Conservation (phyloP, 2,329 filamentous ascomycete genomes). For the Hypomyces rosellus region DNA sequence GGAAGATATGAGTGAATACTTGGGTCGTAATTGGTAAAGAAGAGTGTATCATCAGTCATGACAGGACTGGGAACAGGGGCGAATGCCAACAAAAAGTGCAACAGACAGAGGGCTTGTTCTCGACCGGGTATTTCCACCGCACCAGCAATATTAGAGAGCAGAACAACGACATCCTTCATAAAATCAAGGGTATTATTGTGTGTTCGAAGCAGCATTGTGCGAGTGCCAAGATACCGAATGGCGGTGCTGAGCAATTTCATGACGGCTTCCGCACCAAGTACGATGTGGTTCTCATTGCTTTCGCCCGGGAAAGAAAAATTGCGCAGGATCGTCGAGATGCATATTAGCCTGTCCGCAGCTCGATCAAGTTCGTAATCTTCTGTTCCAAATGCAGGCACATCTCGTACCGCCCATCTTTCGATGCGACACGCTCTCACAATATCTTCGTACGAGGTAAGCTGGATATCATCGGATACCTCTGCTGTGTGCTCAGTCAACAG, state of each 20-base stretch:
- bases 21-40: slow-evolving; percentile 77
- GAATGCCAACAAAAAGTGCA: slow-evolving; percentile 88
- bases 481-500: slow-evolving; percentile 75
- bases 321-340: slow-evolving; percentile 84
- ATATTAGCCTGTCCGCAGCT: slow-evolving; percentile 80
- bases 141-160: slow-evolving; percentile 82
- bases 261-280: slow-evolving; percentile 69
- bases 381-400: slow-evolving; percentile 68
- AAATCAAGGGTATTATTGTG: slow-evolving; percentile 86
- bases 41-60: slow-evolving; percentile 50
- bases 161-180: slow-evolving; percentile 89
- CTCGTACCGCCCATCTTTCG: slow-evolving; percentile 66
- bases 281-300: slow-evolving; percentile 57
- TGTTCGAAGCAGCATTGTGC: slow-evolving; percentile 76
- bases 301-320: slow-evolving; percentile 79
- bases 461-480: slow-evolving; percentile 81
- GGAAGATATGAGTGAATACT: slow-evolving; percentile 80
- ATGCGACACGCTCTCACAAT: slow-evolving; percentile 69
- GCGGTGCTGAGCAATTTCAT: slow-evolving; percentile 78
- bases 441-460: slow-evolving; percentile 81
- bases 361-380: slow-evolving; percentile 75
- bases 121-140: slow-evolving; percentile 74
- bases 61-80: slow-evolving; percentile 70
- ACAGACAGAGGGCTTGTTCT: slow-evolving; percentile 78
- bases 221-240: slow-evolving; percentile 81